Evolutionary conservation across 768 basidiomycete species (phyloP), one percentile per base, ranked within the genome.

Genomic region (Boletus subcaerulescens): DNA sequence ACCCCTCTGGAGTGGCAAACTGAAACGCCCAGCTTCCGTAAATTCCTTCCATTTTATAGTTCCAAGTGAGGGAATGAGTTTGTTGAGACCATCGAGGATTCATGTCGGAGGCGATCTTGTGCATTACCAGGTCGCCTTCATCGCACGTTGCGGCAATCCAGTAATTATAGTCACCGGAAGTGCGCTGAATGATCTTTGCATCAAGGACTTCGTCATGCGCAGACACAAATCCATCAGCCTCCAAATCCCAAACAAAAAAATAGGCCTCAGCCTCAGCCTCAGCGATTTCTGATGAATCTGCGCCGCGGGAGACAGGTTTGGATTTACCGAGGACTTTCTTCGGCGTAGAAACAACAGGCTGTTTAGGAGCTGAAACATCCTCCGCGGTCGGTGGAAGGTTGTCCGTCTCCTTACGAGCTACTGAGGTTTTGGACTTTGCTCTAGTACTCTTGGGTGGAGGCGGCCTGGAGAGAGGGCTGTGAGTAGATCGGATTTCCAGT

Each of bases 11-110:
- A 15, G 73, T 70, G 4, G 65, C 59, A 64, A 97, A 94, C 53
- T 84, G 79, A 57, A 98, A 79, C 22, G 91, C 84, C 93, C 94
- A 98, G 51, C 92, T 90, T 61, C 78, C 82, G 58, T 83, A 80
- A 22, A 71, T 71, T 29, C 78, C 77, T n/a, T 77, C 78, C 39
- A 76, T 76, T 40, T 80, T 66, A 67, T 92, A 78, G 60, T 94
- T 96, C 91, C 97, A 98, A 31, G 94, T 95, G 63, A 98, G 79
- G 4, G 94, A 89, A 45, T 71, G 67, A 67, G 84, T 79, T 53
- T 79, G 80, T 32, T 71, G 69, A 7, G 86, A 80, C 78, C 82
- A 87, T 35, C 80, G 78, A 62, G 85, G 84, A 61, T 89, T 92
- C 83, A 90, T 86, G 38, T 87, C 80, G 5, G 81, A 74, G 20